Base-by-base conservation (phyloP, 441 rosid genomes). In the Adansonia madagascariensis region DNA sequence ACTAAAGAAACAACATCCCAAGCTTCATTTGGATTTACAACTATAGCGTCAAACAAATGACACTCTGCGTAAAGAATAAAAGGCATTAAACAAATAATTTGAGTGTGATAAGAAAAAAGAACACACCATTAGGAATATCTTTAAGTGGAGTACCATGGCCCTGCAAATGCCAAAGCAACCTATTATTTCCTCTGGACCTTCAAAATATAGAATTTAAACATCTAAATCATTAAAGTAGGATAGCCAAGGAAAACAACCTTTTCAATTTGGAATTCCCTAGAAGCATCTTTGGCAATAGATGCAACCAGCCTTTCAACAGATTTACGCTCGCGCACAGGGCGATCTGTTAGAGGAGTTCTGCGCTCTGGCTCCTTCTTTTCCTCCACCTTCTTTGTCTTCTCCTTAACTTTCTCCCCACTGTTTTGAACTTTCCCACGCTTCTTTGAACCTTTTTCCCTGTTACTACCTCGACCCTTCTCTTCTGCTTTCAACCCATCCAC, bases 261-360 rank as follows among this genome's bases (percentile, higher is more conserved):
- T 81, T 88, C 91, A 83, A 95, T 88, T n/a, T 84, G 91, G 79
- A 95, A 80, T 80, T 92, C 99, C 84, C 80, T 92, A 52, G 71
- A 50, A 75, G 91, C 77, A 80, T 93, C 98, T 80, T 79, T 95
- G 75, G 94, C 97, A 79, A 93, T 71, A 62, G 90, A 62, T 7
- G 94, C 94, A 39, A 95, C 97, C 79, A 95, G 88, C 87, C 99
- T 92, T 82, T 93, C 98, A 79, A 95, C 98, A 74, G 97, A 91
- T 82, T 91, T 95, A 20, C 97, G 85, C 88, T 93, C 99, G 43
- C 99, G 93, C 71, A 92, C 97, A 35, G 99, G 98, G 72, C 98
- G 90, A 79, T 93, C 90, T 73, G 81, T 81, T 56, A 77, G 77
- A 84, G 95, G 94, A 83, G 97, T 92, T 84, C 85, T 88, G 12